phyloP scores from a whole-genome alignment of 306 rosid genomes.

The Acacia melanoxylon region DNA sequence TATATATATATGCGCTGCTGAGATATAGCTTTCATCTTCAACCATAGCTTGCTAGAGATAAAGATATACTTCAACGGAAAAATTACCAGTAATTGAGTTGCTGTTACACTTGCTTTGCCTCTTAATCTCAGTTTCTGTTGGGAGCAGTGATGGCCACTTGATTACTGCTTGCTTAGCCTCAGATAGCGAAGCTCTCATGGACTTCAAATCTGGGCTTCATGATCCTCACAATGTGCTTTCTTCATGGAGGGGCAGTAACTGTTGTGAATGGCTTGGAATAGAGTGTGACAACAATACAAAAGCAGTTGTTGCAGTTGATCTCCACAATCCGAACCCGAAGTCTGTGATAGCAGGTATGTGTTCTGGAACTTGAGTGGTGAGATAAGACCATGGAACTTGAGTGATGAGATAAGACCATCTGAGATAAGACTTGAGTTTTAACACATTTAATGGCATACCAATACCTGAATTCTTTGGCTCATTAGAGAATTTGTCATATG shows the following conservation, averaged over 20 bases:
- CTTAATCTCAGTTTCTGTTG: neutral
- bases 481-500: constrained; percentile 37
- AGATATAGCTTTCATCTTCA: neutral
- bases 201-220: constrained; percentile 47
- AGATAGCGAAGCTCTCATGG: constrained; percentile 41
- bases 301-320: constrained; percentile 42
- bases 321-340: constrained; percentile 26
- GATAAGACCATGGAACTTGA: constrained; percentile 40
- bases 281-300: constrained; percentile 35
- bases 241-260: constrained; percentile 42
- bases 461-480: constrained; percentile 44
- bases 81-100: neutral
- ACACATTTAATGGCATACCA: constrained; percentile 36
- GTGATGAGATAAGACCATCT: constrained; percentile 40
- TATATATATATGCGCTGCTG: neutral
- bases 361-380: constrained; percentile 44
- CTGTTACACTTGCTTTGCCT: constrained; percentile 17
- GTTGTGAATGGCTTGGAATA: constrained; percentile 53
- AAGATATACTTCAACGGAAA: constrained; percentile 25
- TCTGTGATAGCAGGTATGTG: constrained; percentile 2
- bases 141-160: neutral
- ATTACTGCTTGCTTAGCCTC: constrained; percentile 26
- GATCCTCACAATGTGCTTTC: constrained; percentile 41
- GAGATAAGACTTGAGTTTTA: constrained; percentile 54
- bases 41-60: neutral